Base-by-base conservation (phyloP, 139 green algal genomes). In the Chlorella sp. region DNA sequence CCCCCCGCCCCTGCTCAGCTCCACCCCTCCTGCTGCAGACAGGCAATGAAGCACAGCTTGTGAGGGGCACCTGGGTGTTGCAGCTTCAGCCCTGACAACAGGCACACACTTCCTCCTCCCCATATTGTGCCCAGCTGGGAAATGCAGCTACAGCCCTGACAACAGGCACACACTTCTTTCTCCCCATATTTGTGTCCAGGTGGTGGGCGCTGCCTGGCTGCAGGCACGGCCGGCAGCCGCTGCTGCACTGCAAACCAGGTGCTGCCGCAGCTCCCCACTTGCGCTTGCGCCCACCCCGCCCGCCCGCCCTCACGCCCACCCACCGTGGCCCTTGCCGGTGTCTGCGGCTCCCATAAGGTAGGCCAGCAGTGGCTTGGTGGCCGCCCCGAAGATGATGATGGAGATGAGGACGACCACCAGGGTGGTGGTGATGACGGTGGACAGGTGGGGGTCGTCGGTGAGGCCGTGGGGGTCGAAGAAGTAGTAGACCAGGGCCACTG, bases 401-500 rank as follows among this genome's bases (percentile, higher is more conserved):
- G 90, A 94, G 73, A 95, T 92, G 78, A 97, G 89, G 66, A 98
- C 95, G 22, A 96, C 89, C 34, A 95, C 75, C 73, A 98, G 92
- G 18, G 95, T 97, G 26, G 95, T 94, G 75, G 92, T 94, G 81
- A 98, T 97, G 11, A 98, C 90, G 4, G 96, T 98, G 61, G 94
- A 93, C 16, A 92, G 80, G 48, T 96, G 91, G 3, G 75, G 82
- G 83, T 95, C 92, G 26, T 89, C 81, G 32, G 89, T 71, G 21
- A 83, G 85, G 83, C 91, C 86, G 69, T 92, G 71, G 0, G 91
- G 90, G 84, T 94, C 93, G 91, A 96, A 97, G 75, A 96, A 94
- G 88, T 95, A 95, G 92, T 97, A 97, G 37, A 97, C 94, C 60
- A 97, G 91, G 4, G 96, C 96, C 32, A 97, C 95, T 88, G 84